These are phyloP conservation scores for Leccinum subrobustum DNA, from an alignment of 1,284 basidiomycete species.

Conservation along the genomic window DNA sequence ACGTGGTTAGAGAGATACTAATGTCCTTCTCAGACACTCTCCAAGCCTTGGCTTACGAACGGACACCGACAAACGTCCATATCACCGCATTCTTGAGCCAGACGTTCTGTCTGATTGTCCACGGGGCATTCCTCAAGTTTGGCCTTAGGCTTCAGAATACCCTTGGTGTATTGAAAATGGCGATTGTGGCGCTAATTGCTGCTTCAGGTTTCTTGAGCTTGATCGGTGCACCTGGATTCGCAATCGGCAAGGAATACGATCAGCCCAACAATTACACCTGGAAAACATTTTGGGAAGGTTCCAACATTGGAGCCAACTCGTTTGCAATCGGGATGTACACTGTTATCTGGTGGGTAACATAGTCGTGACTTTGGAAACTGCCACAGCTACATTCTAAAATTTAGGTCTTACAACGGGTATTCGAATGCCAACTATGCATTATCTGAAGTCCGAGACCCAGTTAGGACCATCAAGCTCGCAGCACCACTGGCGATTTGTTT, in stretches of 20 bases:
- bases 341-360: constrained; percentile 55
- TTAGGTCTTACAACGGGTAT: constrained; percentile 68
- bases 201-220: constrained; percentile 62
- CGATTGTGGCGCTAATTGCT: constrained; percentile 55
- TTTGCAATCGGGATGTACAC: constrained; percentile 64
- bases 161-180: constrained; percentile 64
- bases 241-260: constrained; percentile 42
- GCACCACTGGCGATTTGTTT: constrained; percentile 60
- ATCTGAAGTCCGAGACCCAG: constrained; percentile 64
- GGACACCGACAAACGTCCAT: constrained; percentile 48
- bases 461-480: constrained; percentile 64
- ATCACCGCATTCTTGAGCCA: constrained; percentile 54
- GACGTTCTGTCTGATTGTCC: constrained; percentile 56
- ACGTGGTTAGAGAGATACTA: neutral
- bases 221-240: constrained; percentile 45
- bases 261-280: constrained; percentile 52
- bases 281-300: constrained; percentile 57
- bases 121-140: constrained; percentile 53
- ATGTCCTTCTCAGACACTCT: constrained; percentile 45
- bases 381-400: neutral
- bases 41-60: constrained; percentile 45
- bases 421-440: constrained; percentile 71
- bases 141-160: constrained; percentile 67
- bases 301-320: constrained; percentile 46
- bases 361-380: neutral